These are phyloP conservation scores for Malus sylvestris DNA, from an alignment of 306 rosid species.

Conservation along the genomic window DNA sequence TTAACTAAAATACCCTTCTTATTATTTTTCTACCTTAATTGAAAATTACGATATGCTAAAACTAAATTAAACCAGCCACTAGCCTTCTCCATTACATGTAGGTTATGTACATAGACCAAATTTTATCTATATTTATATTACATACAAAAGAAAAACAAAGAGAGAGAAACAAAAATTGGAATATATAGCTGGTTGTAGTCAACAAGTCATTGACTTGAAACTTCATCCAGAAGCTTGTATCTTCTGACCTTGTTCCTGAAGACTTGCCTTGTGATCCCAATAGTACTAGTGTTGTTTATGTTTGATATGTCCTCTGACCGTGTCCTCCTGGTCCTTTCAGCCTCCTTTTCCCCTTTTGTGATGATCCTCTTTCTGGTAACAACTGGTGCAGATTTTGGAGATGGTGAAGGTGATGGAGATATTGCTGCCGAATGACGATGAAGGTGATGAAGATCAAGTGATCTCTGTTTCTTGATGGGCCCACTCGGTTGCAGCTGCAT, in stretches of 20 bases:
- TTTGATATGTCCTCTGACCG: constrained; percentile 50
- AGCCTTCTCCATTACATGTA: background rate
- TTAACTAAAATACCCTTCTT: background rate
- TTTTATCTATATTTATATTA: background rate
- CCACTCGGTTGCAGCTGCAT: constrained; percentile 31
- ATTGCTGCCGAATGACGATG: background rate
- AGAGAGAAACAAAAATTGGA: background rate
- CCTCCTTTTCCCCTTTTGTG: constrained; percentile 28
- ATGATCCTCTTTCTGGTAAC: constrained; percentile 46
- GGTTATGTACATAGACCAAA: constrained; percentile 1
- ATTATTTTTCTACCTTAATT: background rate
- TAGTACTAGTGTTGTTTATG: background rate
- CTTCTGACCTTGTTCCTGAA: constrained; percentile 87
- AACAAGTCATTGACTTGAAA: constrained; percentile 51
- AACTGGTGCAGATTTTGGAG: constrained; percentile 26
- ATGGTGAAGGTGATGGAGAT: constrained; percentile 10
- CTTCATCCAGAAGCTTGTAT: constrained; percentile 95
- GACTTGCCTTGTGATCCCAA: constrained; percentile 42
- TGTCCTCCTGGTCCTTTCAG: constrained; percentile 49
- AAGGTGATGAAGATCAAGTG: constrained; percentile 22
- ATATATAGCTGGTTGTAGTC: background rate
- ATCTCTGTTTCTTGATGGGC: constrained; percentile 55
- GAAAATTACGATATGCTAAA: background rate
- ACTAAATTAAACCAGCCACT: background rate
- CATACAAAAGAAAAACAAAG: background rate